Base-by-base conservation (phyloP, 2,329 filamentous ascomycete species). In the Pestalotiopsis sp. region DNA sequence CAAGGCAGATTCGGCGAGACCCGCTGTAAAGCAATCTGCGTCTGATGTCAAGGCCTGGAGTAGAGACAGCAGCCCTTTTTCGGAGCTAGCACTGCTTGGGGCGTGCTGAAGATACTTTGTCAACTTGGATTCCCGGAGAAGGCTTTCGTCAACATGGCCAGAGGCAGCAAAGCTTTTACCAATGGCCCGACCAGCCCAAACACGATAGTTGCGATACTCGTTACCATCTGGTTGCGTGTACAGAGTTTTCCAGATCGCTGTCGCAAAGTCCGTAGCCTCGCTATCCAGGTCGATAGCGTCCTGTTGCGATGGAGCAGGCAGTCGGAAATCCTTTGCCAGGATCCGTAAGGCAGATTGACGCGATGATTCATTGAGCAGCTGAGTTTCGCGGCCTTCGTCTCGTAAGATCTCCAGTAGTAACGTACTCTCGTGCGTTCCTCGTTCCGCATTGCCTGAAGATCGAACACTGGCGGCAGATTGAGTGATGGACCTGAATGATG, bases 161-260 rank as follows among this genome's bases (percentile, higher is more conserved):
- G 90, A 93, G 17, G 92, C 88, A 52, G 92, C 90, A 80, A 95
- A 98, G 0, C 94, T 91, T 76, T 94, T 89, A 7, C 97, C 96
- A 59, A 98, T 84, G 2, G 95, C 92, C 71, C 91, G 88, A 3
- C 93, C 95, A 59, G 93, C 92, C 97, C 97, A 99, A 1, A 93
- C 83, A 0, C 94, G 83, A 77, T 96, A 98, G 17, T 89, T 87
- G 27, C 87, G 82, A 77, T 97, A 98, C 14, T 89, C 87, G 31
- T 87, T 82, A 68, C 90, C 92, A 17, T 91, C 84, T 1, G 87
- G 82, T 49, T 86, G 83, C n/a, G 87, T 85, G 69, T 88, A 85
- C 73, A 94, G 92, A 57, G 92, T 94, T 76, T 91, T 90, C 91
- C 92, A 96, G 0, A 98, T 85, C 20, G 90, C 87, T 13, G 90